Evolutionary conservation across 495 filamentous ascomycete species (phyloP), one percentile per base, ranked within the genome.

Genomic region (Daldinia vernicosa): DNA sequence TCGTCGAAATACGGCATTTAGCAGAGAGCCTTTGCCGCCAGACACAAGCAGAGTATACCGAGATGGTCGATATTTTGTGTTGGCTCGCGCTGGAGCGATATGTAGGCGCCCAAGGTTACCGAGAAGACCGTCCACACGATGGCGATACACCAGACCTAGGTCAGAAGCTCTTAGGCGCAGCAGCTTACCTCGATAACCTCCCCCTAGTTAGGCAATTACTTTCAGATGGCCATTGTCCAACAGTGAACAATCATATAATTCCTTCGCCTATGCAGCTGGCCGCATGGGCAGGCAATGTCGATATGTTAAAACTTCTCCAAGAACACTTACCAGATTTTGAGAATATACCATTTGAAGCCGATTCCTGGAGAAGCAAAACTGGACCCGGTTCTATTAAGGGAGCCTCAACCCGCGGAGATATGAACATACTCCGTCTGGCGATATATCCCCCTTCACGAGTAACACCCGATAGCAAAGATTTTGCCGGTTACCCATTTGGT

Each of bases 261-360:
- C 50, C 50, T 19, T 7, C 33, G 3, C 33, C 60, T 24, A 30
- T 45, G 30, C 53, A 43, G 8, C 50, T 55, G 11, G 60, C 60
- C 35, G 51, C 60, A 32, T 40, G 37, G 33, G 35, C 60, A 12
- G 60, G 60, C 14, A 40, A 63, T 53, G 6, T 7, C 35, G 60
- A 63, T 11, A 43, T 63, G 33, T 26, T 54, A 24, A 43, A 19
- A 26, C n/a, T 55, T n/a, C 30, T 63, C 14, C 51, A 55, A n/a
- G 22, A 54, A 19, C 2, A 30, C 14, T 24, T 32, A 5, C 35
- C 19, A 47, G 43, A 47, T 19, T 47, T 47, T 19, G 43, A 47
- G 43, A 24, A 22, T 47, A 12, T 19, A 24, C 43, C 43, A 47
- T 47, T 22, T 12, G 43, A 47, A 22, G n/a, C 17, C 8, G 17